Evolutionary conservation across 345 rosid genomes (phyloP).

Genomic region (Gossypium bickii): DNA sequence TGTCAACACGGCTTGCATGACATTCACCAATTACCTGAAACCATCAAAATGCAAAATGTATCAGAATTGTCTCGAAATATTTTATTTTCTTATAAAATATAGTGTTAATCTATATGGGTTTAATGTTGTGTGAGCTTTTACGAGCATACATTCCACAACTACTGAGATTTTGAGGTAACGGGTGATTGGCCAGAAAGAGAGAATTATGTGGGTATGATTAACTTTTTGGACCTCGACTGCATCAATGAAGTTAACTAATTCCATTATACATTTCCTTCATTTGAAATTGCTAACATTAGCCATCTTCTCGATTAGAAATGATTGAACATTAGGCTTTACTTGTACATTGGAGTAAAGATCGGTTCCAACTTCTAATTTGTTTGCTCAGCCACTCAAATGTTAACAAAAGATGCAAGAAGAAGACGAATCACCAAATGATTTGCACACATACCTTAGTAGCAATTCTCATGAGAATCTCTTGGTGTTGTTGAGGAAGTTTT

Average conservation of each 20-base stretch:
- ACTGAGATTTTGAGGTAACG: neutral
- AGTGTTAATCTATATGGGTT: neutral
- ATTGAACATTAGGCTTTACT: neutral
- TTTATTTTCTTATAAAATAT: neutral
- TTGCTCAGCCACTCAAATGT: neutral
- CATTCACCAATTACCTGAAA: constrained; percentile 88
- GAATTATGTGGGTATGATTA: neutral
- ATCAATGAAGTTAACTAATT: neutral
- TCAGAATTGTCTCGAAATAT: neutral
- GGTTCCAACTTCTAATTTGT: neutral
- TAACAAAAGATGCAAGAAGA: neutral
- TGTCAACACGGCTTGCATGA: constrained; percentile 58
- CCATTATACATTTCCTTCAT: neutral
- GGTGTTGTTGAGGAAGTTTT: constrained; percentile 78
- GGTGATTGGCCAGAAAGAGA: neutral
- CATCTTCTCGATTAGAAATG: neutral
- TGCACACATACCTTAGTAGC: constrained; percentile 46
- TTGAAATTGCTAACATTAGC: neutral
- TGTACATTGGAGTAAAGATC: neutral
- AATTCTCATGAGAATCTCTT: constrained; percentile 74
- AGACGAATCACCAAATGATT: constrained; percentile 1
- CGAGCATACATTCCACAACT: neutral
- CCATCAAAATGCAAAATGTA: constrained; percentile 15
- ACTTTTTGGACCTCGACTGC: neutral
- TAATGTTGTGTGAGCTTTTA: neutral